Percentiles rank a stretch among this genome's conserved stretches.
Evolutionary conservation across 148 eudicot species (phyloP).

Genomic region (Rhododendron simsii): DNA sequence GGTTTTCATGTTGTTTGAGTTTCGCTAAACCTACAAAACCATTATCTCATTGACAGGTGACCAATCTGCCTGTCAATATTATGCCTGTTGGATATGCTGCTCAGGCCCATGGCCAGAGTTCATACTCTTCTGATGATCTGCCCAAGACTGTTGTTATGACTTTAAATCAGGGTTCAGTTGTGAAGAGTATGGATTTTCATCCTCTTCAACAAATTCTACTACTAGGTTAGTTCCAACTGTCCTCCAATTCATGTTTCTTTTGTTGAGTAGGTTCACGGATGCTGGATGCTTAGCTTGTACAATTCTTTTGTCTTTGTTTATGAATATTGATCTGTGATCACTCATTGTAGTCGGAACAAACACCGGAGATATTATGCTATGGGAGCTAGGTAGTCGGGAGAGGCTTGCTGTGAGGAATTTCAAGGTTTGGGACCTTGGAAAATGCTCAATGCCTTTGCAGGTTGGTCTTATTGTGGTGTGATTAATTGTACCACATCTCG

Average conservation of each 20-base stretch:
- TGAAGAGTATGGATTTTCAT: slow-evolving; percentile 94
- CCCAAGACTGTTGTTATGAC: slow-evolving; percentile 70
- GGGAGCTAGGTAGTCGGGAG: slow-evolving; percentile 80
- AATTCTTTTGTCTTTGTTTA: background rate
- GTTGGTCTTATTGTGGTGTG: slow-evolving; percentile 14
- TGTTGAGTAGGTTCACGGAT: background rate
- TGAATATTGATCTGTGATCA: slow-evolving; percentile 12
- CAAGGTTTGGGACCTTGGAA: slow-evolving; percentile 74
- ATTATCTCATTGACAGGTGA: slow-evolving; percentile 42
- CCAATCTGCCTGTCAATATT: slow-evolving; percentile 63
- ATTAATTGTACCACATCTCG: background rate
- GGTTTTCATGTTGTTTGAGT: slow-evolving; percentile 1
- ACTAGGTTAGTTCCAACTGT: slow-evolving; percentile 52
- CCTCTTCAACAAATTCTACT: slow-evolving; percentile 72
- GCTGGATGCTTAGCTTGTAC: background rate
- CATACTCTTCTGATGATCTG: slow-evolving; percentile 74
- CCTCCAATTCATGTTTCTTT: background rate
- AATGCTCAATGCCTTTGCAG: slow-evolving; percentile 68
- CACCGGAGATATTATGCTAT: slow-evolving; percentile 73
- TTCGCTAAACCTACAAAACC: slow-evolving; percentile 13
- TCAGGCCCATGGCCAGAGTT: slow-evolving; percentile 70
- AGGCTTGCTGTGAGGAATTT: slow-evolving; percentile 64
- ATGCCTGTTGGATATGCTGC: slow-evolving; percentile 55
- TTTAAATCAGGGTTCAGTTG: slow-evolving; percentile 76
- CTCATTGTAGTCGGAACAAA: slow-evolving; percentile 67